Evolutionary conservation across 208 protist genomes (phyloP).

Genomic region (Acanthamoeba royreba): DNA sequence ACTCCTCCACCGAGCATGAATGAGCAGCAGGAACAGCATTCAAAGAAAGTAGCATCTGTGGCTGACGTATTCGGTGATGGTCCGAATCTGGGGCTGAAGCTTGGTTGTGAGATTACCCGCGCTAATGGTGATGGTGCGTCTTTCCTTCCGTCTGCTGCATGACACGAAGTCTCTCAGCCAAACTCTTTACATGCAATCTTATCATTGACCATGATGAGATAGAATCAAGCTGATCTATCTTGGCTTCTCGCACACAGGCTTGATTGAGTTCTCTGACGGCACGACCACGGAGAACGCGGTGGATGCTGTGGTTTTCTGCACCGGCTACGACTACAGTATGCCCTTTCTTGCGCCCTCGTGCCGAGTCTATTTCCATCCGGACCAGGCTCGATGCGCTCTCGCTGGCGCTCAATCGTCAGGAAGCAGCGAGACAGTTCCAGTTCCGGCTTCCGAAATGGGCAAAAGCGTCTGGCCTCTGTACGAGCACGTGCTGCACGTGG

Average conservation of each 20-base stretch:
- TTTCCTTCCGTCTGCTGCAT: too few species aligned
- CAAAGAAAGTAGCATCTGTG: too few species aligned
- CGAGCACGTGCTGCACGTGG: conserved; percentile 4
- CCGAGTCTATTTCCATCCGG: not conserved
- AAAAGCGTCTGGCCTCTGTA: conserved; percentile 2
- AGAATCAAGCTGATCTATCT: not conserved
- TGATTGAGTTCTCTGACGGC: not conserved
- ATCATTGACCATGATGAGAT: too few species aligned
- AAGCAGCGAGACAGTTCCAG: too few species aligned
- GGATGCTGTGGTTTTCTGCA: not conserved
- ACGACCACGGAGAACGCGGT: not conserved
- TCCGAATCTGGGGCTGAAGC: not conserved
- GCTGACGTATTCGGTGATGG: not conserved
- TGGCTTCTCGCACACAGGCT: not conserved
- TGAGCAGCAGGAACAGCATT: too few species aligned
- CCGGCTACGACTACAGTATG: not conserved
- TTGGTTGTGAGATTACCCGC: not conserved
- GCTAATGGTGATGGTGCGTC: not conserved
- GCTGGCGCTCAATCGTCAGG: not conserved
- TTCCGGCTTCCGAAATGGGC: not conserved
- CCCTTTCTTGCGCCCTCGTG: not conserved
- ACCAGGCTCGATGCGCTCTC: not conserved
- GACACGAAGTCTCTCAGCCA: too few species aligned
- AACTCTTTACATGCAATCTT: too few species aligned
- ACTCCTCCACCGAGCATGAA: not conserved